Evolutionary conservation across 2,329 filamentous ascomycete species (phyloP).

Genomic region (Ilyonectria robusta): DNA sequence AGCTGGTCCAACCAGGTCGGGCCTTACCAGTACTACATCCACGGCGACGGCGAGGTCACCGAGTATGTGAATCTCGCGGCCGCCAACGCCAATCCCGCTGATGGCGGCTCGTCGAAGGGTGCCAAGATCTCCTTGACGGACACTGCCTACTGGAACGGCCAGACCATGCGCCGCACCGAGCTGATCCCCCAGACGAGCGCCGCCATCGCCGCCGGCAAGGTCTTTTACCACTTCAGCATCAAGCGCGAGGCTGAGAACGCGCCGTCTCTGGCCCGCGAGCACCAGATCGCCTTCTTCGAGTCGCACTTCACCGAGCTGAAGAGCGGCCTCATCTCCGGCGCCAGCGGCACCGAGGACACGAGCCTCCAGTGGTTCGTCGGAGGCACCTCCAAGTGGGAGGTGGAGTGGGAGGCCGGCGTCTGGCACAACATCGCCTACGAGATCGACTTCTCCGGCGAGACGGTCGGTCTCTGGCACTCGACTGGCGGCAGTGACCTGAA

Average conservation of each 20-base stretch:
- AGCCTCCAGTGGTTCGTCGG: conserved; percentile 76
- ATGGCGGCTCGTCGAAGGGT: conserved; percentile 73
- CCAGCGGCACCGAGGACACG: conserved; percentile 58
- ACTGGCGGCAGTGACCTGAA: conserved; percentile 72
- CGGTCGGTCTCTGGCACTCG: conserved; percentile 79
- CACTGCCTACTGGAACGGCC: conserved; percentile 79
- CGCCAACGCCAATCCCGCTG: conserved; percentile 75
- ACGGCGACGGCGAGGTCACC: conserved; percentile 69
- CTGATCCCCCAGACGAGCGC: conserved; percentile 79
- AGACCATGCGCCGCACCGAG: conserved; percentile 81
- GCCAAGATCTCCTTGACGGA: conserved; percentile 76
- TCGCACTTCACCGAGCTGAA: conserved; percentile 83
- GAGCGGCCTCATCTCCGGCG: conserved; percentile 60
- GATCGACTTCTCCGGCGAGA: conserved; percentile 75
- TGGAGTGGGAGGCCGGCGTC: conserved; percentile 71
- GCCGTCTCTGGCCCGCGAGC: conserved; percentile 74
- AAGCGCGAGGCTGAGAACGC: conserved; percentile 71
- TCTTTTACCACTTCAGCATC: conserved; percentile 82
- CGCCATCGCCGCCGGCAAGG: conserved; percentile 75
- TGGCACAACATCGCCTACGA: conserved; percentile 85
- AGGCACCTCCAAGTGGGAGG: conserved; percentile 73
- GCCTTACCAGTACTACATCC: conserved; percentile 71
- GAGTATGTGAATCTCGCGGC: conserved; percentile 74
- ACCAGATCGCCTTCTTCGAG: conserved; percentile 76
- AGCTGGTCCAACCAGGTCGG: conserved; percentile 78